Evolutionary conservation across 225 moss, liverwort and hornwort species (phyloP).

Genomic region (Sphagnum tenellum): DNA sequence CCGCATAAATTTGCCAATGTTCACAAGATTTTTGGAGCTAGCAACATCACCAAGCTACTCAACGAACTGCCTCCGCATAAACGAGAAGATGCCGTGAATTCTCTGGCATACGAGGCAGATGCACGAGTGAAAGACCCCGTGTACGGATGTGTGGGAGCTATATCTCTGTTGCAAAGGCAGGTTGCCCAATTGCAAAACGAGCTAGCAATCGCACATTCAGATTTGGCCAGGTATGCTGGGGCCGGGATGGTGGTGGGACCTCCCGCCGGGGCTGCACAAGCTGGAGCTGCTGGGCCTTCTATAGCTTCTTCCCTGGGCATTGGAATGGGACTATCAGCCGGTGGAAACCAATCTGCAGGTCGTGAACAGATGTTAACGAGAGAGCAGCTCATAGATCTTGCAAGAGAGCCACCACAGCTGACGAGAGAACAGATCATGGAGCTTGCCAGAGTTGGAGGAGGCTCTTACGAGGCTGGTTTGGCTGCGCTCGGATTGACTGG

Average conservation of each 20-base stretch:
- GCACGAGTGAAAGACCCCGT: slow-evolving; percentile 91
- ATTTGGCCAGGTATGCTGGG: slow-evolving; percentile 78
- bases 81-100: slow-evolving; percentile 92
- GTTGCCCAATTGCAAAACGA: slow-evolving; percentile 84
- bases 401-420: slow-evolving; percentile 48
- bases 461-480: slow-evolving; percentile 64
- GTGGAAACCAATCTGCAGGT: slow-evolving; percentile 28
- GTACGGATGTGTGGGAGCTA: slow-evolving; percentile 94
- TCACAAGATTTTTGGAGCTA: slow-evolving; percentile 94
- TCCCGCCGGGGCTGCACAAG: slow-evolving; percentile 7
- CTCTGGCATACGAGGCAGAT: slow-evolving; percentile 90
- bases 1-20: slow-evolving; percentile 97
- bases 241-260: slow-evolving; percentile 15
- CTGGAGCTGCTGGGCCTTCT: slow-evolving; percentile 43
- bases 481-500: slow-evolving; percentile 59
- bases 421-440: slow-evolving; percentile 78
- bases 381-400: slow-evolving; percentile 61
- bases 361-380: slow-evolving; percentile 31
- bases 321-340: slow-evolving; percentile 50
- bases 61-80: slow-evolving; percentile 87
- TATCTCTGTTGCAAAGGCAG: slow-evolving; percentile 85
- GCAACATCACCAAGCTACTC: slow-evolving; percentile 90
- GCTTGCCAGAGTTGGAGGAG: slow-evolving; percentile 63
- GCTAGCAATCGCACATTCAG: slow-evolving; percentile 72
- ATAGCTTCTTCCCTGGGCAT: slow-evolving; percentile 44